phyloP scores from a whole-genome alignment of 129 eudicot genomes.

The Lactuca saligna region DNA sequence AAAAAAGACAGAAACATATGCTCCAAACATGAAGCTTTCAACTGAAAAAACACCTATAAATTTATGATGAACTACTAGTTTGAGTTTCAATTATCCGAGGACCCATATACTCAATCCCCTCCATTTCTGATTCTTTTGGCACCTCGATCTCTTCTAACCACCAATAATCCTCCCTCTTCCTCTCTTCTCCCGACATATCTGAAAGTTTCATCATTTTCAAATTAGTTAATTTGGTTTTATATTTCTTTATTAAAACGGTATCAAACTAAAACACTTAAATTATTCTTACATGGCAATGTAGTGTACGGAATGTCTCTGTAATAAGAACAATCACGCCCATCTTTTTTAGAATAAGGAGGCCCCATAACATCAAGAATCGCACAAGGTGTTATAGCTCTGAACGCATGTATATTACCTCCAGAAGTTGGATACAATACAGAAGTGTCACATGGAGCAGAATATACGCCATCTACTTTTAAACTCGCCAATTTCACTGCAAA shows the following conservation, averaged over 20 bases:
- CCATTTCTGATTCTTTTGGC: constrained; percentile 73
- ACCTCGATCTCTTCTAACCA: constrained; percentile 76
- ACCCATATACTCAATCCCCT: constrained; percentile 60
- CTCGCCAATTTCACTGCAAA: constrained; percentile 64
- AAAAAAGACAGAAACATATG: not conserved
- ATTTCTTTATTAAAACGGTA: not conserved
- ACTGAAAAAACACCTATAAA: not conserved
- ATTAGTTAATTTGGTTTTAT: not conserved
- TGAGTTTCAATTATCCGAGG: constrained; percentile 50
- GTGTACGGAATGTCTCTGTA: constrained; percentile 50
- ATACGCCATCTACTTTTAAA: constrained; percentile 45
- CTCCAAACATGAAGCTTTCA: constrained; percentile 15
- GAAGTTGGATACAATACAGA: constrained; percentile 82
- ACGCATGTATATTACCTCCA: constrained; percentile 90
- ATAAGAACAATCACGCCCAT: constrained; percentile 76
- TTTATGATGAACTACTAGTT: constrained; percentile 17
- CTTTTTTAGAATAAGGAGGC: constrained; percentile 83
- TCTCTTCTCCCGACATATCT: constrained; percentile 22
- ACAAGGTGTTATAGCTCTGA: constrained; percentile 84
- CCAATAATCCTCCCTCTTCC: constrained; percentile 34
- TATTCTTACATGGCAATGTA: constrained; percentile 47
- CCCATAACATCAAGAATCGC: constrained; percentile 89
- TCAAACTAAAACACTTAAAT: not conserved
- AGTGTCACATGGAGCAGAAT: constrained; percentile 73
- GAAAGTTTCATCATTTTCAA: not conserved